Evolutionary conservation across 345 rosid species (phyloP).

Genomic region (Euphorbia pulcherrima): DNA sequence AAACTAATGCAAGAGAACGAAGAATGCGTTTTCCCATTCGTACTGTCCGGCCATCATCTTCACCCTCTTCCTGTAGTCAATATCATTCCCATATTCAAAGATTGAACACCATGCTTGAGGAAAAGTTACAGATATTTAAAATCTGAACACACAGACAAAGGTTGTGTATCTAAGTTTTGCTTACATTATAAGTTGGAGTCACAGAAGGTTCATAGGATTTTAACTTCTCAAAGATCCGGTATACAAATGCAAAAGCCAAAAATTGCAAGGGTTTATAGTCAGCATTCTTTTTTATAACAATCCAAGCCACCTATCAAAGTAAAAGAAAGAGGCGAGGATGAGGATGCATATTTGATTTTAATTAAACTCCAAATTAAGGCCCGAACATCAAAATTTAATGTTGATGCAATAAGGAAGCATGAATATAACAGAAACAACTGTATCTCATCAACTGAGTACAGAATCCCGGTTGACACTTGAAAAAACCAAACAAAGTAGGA

Average conservation of each 20-base stretch:
- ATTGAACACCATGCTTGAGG: constrained; percentile 14
- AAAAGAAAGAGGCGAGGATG: constrained; percentile 5
- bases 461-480: not conserved
- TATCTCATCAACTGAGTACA: not conserved
- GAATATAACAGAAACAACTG: not conserved
- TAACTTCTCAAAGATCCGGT: constrained; percentile 85
- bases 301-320: constrained; percentile 78
- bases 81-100: constrained; percentile 22
- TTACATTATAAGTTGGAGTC: constrained; percentile 67
- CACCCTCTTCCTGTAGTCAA: constrained; percentile 82
- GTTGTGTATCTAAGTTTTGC: constrained; percentile 9
- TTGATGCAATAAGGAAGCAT: not conserved
- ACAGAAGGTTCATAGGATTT: constrained; percentile 73
- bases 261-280: constrained; percentile 95
- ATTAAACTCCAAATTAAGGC: not conserved
- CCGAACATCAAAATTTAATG: constrained; percentile 1
- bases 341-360: too few relatives aligned
- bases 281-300: constrained; percentile 58
- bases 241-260: constrained; percentile 84
- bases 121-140: not conserved
- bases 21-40: constrained; percentile 84
- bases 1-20: constrained; percentile 80
- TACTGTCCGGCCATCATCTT: constrained; percentile 65
- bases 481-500: not conserved
- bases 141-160: not conserved